Evolutionary conservation across 352 stramenopile genomes (phyloP).

Genomic region (Blastocystis hominis): DNA sequence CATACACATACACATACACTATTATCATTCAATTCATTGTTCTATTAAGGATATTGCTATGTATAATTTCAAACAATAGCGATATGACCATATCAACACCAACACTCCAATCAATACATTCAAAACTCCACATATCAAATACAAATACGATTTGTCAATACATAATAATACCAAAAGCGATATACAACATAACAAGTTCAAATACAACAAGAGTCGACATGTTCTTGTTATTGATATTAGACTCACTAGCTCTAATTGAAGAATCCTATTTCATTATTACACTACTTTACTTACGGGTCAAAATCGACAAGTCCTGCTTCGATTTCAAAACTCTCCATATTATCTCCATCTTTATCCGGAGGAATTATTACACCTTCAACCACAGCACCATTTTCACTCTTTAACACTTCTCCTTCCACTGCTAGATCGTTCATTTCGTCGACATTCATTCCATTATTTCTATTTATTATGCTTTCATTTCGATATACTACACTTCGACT

Average conservation of each 20-base stretch:
- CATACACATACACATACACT: no score
- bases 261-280: not conserved
- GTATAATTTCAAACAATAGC: no score
- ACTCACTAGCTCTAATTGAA: not conserved
- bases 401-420: not conserved
- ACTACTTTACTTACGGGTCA: not conserved
- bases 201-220: not conserved
- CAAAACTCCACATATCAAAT: no score
- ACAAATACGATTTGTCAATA: no score
- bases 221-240: not conserved
- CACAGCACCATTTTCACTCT: not conserved
- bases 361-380: conserved; percentile 36
- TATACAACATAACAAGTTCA: no score
- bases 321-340: not conserved
- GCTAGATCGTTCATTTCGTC: not conserved
- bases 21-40: no score
- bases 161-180: no score
- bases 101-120: no score
- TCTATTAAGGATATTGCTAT: no score
- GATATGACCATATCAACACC: no score
- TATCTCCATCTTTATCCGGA: not conserved
- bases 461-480: not conserved
- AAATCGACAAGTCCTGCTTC: conserved; percentile 10
- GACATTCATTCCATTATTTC: not conserved
- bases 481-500: not conserved